Base-by-base conservation (phyloP, 2,329 filamentous ascomycete species). In the Penicillium occitanis region DNA sequence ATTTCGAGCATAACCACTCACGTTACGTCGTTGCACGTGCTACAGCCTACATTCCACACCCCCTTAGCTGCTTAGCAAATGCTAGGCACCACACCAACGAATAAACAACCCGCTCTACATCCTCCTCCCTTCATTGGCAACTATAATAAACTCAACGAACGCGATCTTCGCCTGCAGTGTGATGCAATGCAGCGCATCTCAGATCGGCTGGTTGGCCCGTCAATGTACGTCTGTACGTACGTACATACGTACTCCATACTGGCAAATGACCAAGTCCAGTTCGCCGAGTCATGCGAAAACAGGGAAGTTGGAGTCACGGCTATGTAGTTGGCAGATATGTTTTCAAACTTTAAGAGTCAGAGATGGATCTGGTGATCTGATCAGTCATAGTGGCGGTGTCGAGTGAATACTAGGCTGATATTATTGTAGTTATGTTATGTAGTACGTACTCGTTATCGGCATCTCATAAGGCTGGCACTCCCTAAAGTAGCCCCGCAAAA, bases 401-500 rank as follows among this genome's bases (percentile, higher is more conserved):
- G n/a, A 22, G 11, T 7, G 6, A 22, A 50, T 50, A 19, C 17
- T 11, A 22, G 42, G 3, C 5, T 19, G 37, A 46, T 19, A 25
- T 25, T 25, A 25, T 25, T 25, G 25, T 25, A 25, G 25, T 25
- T 4, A 25, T 25, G 25, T 25, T 25, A 25, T 25, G 25, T 25
- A 3, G 17, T 46, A 22, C 10, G 7, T 22, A 51, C 33, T 35
- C 4, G 3, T 35, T 55, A 55, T 57, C 33, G 53, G 53, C 53
- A 25, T 22, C n/a, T 19, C 37, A 60, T 60, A 60, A 60, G 57
- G 57, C 57, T 60, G 57, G 57, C 22, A 22, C 22, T 60, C 59
- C 40, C 59, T 48, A 62, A 53, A 62, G 11, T 62, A 62, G 60
- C 60, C 60, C 60, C 59, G 44, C 59, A 61, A 28, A 22, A 61